Percentiles rank a stretch among this genome's conserved stretches.
Evolutionary conservation across 257 asterid genomes (phyloP).

Genomic region (Catharanthus roseus): DNA sequence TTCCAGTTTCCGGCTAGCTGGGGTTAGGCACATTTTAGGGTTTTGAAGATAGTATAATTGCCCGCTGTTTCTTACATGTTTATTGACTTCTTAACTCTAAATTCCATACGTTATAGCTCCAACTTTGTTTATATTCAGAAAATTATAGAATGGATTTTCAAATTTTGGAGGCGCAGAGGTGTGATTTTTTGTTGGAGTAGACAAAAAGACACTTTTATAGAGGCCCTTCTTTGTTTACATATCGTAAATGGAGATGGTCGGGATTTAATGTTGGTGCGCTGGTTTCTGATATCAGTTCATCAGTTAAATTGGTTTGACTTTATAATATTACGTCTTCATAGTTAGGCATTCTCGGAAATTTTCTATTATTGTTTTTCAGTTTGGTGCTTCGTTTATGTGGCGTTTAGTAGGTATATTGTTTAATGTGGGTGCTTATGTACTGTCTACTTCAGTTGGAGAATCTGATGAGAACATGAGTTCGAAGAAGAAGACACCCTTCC

Average conservation of each 20-base stretch:
- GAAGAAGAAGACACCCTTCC: slow-evolving; percentile 88
- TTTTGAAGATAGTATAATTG: neutral
- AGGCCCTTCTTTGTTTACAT: too few species aligned
- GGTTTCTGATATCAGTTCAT: neutral
- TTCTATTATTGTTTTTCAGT: neutral
- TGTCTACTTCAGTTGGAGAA: slow-evolving; percentile 19
- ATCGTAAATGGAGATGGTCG: neutral
- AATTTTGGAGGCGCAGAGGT: too few species aligned
- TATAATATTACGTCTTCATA: neutral
- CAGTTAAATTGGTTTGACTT: neutral
- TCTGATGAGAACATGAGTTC: slow-evolving; percentile 56
- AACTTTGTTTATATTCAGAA: neutral
- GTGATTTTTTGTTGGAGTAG: neutral
- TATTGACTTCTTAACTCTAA: neutral
- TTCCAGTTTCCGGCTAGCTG: neutral
- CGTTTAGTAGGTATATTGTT: neutral
- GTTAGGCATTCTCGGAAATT: neutral
- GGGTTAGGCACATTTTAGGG: neutral
- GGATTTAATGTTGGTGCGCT: neutral
- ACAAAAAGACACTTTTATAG: neutral
- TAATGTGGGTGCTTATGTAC: neutral
- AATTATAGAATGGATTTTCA: too few species aligned
- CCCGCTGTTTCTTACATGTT: neutral
- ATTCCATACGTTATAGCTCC: neutral
- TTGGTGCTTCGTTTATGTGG: neutral